Conservation (phyloP, 2,329 filamentous ascomycete species). For the Metarhizium anisopliae region DNA sequence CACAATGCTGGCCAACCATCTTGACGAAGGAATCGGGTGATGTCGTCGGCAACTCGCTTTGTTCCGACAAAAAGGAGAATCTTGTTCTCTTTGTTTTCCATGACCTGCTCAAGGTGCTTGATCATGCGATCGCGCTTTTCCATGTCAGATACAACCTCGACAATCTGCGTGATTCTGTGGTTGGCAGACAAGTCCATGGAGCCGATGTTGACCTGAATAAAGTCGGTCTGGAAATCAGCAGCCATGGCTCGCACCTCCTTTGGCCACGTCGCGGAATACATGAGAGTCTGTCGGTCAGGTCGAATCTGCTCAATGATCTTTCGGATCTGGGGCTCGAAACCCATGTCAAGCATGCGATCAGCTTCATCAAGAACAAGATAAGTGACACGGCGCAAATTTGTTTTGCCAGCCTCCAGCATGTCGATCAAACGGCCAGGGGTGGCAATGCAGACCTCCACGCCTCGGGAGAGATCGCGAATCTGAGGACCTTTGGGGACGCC, state of each 20-base stretch:
- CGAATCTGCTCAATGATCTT: conserved; percentile 98
- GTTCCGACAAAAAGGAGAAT: conserved; percentile 87
- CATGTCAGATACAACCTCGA: conserved; percentile 90
- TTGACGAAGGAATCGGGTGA: conserved; percentile 92
- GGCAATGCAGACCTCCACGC: conserved; percentile 97
- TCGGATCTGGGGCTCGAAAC: conserved; percentile 98
- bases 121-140: conserved; percentile 98
- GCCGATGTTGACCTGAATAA: conserved; percentile 98
- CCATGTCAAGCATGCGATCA: conserved; percentile 99
- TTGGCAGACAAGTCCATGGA: conserved; percentile 95
- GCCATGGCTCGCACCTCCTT: conserved; percentile 95
- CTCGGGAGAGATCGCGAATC: conserved; percentile 87
- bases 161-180: conserved; percentile 94
- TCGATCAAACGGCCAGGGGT: conserved; percentile 97
- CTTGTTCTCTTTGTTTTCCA: conserved; percentile 95
- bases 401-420: conserved; percentile 96
- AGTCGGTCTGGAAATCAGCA: conserved; percentile 83
- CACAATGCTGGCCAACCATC: conserved; percentile 96
- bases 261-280: conserved; percentile 99
- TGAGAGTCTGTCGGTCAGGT: conserved; percentile 95
- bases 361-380: conserved; percentile 98
- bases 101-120: conserved; percentile 94
- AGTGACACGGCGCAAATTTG: conserved; percentile 93
- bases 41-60: conserved; percentile 95
- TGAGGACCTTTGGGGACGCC: conserved; percentile 97